Base-by-base conservation (phyloP, 352 stramenopile species). In the Phytophthora tubulina region DNA sequence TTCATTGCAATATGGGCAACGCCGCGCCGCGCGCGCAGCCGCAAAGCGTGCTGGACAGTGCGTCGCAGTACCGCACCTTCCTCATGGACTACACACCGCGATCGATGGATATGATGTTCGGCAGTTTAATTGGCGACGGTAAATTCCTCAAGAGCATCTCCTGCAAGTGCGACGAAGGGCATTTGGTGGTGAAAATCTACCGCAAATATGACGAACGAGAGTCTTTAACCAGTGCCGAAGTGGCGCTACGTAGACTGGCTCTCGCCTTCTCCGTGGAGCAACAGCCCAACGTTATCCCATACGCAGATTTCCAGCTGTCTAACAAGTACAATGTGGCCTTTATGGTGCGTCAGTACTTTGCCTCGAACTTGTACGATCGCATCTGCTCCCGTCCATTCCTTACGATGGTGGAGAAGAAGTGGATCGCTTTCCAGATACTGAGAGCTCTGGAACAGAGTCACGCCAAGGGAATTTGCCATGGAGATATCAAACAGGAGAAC, bases 401-500 rank as follows among this genome's bases (percentile, higher is more conserved):
- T 32, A 98, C 88, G 8, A 86, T 85, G 65, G 86, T 98, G 61
- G 97, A 99, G 84, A 99, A 99, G 80, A 96, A 97, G 38, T 99
- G 97, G 96, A 97, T 99, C 45, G 86, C 94, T 6, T 99, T 98
- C 80, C 98, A 99, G 78, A 86, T 99, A 55, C 72, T 99, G 3
- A 79, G 90, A 50, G 97, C 97, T 15, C 75, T 99, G 9, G 92
- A 98, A 63, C 91, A 98, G 70, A 94, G 96, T 49, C 97, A 99
- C 72, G 78, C 83, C 14, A 95, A 91, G 30, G 92, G 90, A 1
- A 92, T 99, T 33, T 97, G 92, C 61, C 98, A 99, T 75, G 98
- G 98, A 51, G 97, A 99, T 73, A 94, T 99, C 54, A 99, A 99
- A 63, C 94, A 97, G 56, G 97, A 99, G 75, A 99, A 99, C 84